A percentile compares a stretch with the other conserved stretches of the same genome.
Conservation (phyloP, 257 asterid genomes). For the Solanum chiquidenum region DNA sequence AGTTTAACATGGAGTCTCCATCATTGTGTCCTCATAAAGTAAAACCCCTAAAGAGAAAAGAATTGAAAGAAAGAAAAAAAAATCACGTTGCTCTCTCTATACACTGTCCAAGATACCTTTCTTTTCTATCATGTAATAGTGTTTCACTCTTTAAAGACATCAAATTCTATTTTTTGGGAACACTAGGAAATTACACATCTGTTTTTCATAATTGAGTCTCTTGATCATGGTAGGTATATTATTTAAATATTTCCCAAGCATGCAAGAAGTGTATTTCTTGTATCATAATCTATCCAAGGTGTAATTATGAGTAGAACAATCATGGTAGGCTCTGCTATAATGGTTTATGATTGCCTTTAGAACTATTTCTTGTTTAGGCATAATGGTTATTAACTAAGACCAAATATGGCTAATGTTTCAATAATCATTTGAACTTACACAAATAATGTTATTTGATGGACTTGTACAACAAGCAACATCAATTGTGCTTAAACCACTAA, state of each 20-base stretch:
- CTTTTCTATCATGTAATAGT: not conserved
- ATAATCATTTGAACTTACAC: not conserved
- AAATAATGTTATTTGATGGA: not conserved
- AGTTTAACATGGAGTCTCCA: not conserved
- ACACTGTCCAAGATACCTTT: not conserved
- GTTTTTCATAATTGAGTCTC: not conserved
- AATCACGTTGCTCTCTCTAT: not conserved
- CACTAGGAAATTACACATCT: not conserved
- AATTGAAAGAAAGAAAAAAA: not conserved
- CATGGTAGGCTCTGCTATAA: not conserved
- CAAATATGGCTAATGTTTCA: not conserved
- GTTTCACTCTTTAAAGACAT: not conserved
- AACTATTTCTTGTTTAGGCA: not conserved
- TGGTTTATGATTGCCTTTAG: not conserved
- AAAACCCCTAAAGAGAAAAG: not conserved
- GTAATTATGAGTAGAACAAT: not conserved
- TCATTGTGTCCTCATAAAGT: constrained; percentile 9
- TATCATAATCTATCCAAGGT: not conserved
- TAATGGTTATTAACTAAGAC: not conserved
- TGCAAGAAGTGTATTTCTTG: not conserved
- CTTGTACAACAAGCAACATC: not conserved
- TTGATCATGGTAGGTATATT: not conserved
- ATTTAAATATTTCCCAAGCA: not conserved
- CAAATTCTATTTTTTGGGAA: not conserved
- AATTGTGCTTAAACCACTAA: not conserved